A percentile compares a stretch with the other conserved stretches of the same genome.
Conservation (phyloP, 495 filamentous ascomycete species). For the Neurospora africana region DNA sequence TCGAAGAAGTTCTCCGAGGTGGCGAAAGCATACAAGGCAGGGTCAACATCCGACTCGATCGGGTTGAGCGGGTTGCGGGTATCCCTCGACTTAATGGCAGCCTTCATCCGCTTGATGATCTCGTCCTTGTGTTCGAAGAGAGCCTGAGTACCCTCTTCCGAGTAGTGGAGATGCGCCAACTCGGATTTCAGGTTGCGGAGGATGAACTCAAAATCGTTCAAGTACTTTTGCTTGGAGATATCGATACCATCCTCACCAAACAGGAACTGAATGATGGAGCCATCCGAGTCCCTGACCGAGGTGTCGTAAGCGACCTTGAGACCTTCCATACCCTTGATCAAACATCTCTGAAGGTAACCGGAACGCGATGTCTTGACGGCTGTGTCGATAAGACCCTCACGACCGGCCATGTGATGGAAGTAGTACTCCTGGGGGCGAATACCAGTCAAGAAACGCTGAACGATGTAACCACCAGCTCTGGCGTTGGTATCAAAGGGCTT, state of each 20-base stretch:
- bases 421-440: conserved; percentile 97
- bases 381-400: conserved; percentile 98
- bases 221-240: conserved; percentile 85
- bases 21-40: conserved; percentile 66
- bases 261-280: conserved; percentile 85
- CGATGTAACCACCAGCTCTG: conserved; percentile 88
- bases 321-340: conserved; percentile 99
- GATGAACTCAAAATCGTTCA: conserved; percentile 83
- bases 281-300: conserved; percentile 88
- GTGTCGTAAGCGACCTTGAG: conserved; percentile 84
- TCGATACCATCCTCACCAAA: conserved; percentile 96
- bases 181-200: conserved; percentile 59
- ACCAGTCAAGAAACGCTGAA: conserved; percentile 94
- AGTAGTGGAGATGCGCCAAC: conserved; percentile 37
- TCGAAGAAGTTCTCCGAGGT: conserved; percentile 80
- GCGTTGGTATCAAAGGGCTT: conserved; percentile 81
- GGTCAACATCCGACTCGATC: conserved; percentile 59
- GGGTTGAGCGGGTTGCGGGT: conserved; percentile 64
- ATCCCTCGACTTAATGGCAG: conserved; percentile 54
- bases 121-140: conserved; percentile 38
- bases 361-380: conserved; percentile 97
- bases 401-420: conserved; percentile 99
- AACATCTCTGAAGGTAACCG: conserved; percentile 92
- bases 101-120: conserved; percentile 73
- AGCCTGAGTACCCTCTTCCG: conserved; percentile 22